These are phyloP conservation scores for Gynochthodes officinalis DNA, from an alignment of 257 asterid genomes.

Conservation along the genomic window DNA sequence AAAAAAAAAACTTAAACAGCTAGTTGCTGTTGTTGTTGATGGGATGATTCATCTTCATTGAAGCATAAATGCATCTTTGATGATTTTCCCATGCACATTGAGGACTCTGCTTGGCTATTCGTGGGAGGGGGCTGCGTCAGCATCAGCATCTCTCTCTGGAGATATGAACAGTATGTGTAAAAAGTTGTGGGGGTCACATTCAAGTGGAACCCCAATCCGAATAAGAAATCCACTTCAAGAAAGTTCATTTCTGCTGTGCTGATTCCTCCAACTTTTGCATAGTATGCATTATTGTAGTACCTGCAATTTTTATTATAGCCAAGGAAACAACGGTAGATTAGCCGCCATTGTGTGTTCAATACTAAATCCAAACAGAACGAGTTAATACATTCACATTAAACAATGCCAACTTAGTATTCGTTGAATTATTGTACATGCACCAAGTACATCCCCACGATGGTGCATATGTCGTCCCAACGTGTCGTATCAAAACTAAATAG, in stretches of 20 bases:
- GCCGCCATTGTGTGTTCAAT: too few species aligned
- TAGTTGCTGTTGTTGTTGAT: constrained; percentile 65
- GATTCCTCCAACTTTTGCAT: constrained; percentile 96
- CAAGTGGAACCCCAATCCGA: constrained; percentile 82
- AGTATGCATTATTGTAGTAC: constrained; percentile 90
- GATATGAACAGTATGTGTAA: constrained; percentile 60
- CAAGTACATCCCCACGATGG: neutral
- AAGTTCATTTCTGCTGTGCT: constrained; percentile 91
- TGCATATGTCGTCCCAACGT: neutral
- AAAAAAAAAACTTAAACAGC: constrained; percentile 45
- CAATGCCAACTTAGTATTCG: neutral
- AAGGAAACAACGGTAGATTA: neutral
- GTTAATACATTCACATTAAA: neutral
- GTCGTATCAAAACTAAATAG: neutral
- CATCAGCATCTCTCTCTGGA: constrained; percentile 70
- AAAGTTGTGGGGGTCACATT: constrained; percentile 83
- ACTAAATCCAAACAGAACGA: neutral
- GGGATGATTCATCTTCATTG: constrained; percentile 74
- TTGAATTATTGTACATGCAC: too few species aligned
- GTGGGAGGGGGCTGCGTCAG: constrained; percentile 52
- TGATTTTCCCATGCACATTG: constrained; percentile 41
- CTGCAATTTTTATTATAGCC: constrained; percentile 30
- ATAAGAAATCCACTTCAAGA: constrained; percentile 89
- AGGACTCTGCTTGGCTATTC: constrained; percentile 32
- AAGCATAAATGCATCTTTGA: constrained; percentile 51